Percentiles rank a stretch among this genome's conserved stretches.
phyloP scores from a whole-genome alignment of 495 filamentous ascomycete species.

The Lophiotrema nucula region DNA sequence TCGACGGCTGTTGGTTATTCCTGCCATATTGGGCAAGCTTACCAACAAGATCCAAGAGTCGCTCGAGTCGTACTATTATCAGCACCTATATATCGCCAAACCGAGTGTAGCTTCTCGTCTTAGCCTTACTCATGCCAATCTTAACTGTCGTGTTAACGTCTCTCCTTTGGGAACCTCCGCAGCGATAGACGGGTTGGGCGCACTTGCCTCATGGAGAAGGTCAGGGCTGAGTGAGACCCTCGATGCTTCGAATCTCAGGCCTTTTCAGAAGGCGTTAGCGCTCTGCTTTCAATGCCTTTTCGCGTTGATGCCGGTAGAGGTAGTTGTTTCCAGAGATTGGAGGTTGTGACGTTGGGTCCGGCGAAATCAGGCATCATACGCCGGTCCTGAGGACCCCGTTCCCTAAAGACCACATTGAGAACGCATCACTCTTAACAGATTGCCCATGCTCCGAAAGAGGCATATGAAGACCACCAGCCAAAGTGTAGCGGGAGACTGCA shows the following conservation, averaged over 20 bases:
- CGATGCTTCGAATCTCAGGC: not conserved
- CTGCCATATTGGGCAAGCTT: no score
- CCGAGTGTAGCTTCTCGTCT: no score
- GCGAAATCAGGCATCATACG: not conserved
- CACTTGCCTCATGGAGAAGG: no score
- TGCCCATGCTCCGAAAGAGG: not conserved
- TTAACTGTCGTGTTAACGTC: no score
- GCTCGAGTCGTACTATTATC: no score
- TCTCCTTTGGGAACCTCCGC: no score
- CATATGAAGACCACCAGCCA: not conserved
- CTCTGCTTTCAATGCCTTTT: slow-evolving; percentile 6
- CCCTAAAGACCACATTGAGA: not conserved
- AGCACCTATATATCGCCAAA: no score
- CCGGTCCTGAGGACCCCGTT: not conserved
- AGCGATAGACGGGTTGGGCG: no score
- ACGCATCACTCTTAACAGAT: not conserved
- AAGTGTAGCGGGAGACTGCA: not conserved
- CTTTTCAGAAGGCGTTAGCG: slow-evolving; percentile 23
- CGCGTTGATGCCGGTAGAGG: slow-evolving; percentile 13
- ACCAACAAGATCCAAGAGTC: no score
- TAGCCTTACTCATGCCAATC: no score
- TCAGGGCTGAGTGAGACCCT: slow-evolving; percentile 11
- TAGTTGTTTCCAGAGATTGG: slow-evolving; percentile 2
- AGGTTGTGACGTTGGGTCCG: not conserved
- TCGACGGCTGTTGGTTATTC: no score